Conservation (phyloP, 352 stramenopile species). For the Aphanomyces invadans region DNA sequence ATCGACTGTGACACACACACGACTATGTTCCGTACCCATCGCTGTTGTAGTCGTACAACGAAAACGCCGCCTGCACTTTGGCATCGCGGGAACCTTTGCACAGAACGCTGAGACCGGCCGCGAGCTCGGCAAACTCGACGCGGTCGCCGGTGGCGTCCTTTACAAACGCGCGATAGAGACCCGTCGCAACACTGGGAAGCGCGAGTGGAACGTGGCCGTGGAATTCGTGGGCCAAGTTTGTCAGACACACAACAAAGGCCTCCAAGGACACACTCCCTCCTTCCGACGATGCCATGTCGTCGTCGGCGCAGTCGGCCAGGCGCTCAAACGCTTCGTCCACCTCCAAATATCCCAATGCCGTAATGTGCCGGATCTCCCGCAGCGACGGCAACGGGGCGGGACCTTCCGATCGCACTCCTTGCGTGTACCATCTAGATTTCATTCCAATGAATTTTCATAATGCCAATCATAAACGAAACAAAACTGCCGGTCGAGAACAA, state of each 20-base stretch:
- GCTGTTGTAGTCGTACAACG: constrained; percentile 31
- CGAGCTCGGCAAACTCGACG: constrained; percentile 34
- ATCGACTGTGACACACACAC: no score
- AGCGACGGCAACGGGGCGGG: constrained; percentile 51
- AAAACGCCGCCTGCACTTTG: constrained; percentile 31
- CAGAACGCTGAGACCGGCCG: constrained; percentile 28
- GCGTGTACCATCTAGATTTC: constrained; percentile 17
- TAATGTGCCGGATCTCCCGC: constrained; percentile 76
- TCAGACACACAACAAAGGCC: constrained; percentile 18
- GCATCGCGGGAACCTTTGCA: constrained; percentile 27
- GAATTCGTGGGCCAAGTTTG: constrained; percentile 18
- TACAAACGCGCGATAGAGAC: constrained; percentile 30
- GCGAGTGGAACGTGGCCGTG: not conserved
- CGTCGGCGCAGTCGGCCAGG: constrained; percentile 29
- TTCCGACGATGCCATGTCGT: not conserved
- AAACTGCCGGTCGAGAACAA: no score
- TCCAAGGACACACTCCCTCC: constrained; percentile 25
- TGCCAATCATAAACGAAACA: no score
- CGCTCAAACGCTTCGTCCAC: constrained; percentile 45
- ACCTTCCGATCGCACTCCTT: constrained; percentile 31
- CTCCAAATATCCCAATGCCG: constrained; percentile 71
- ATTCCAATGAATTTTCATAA: not conserved
- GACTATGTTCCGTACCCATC: constrained; percentile 27
- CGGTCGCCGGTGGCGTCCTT: constrained; percentile 12
- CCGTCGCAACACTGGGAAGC: constrained; percentile 8